phyloP scores from a whole-genome alignment of 2,329 filamentous ascomycete genomes.

The Shiraia bambusicola region DNA sequence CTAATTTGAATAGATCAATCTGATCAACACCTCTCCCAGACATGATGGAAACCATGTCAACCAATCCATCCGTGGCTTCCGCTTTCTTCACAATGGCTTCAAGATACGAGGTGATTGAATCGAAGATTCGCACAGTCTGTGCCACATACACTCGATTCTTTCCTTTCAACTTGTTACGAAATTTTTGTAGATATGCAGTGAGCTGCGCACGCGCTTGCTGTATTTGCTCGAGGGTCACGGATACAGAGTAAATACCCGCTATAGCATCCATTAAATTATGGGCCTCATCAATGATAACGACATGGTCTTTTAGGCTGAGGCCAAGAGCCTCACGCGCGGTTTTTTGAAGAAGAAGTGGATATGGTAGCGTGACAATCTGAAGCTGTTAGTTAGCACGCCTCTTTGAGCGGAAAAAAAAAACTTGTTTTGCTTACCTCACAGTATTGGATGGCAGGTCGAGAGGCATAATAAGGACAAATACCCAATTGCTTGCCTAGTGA shows the following conservation, averaged over 20 bases:
- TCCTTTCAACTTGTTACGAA: slow-evolving; percentile 84
- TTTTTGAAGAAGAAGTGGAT: slow-evolving; percentile 84
- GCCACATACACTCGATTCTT: slow-evolving; percentile 90
- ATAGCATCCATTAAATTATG: slow-evolving; percentile 98
- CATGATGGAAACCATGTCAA: slow-evolving; percentile 72
- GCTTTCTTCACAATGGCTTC: slow-evolving; percentile 49
- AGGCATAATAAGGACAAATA: slow-evolving; percentile 96
- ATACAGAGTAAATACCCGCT: slow-evolving; percentile 78
- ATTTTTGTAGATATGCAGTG: slow-evolving; percentile 79
- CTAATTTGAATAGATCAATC: slow-evolving; percentile 88
- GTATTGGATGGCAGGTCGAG: slow-evolving; percentile 75
- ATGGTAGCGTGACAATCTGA: slow-evolving; percentile 84
- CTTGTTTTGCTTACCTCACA: slow-evolving; percentile 60
- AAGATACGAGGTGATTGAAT: slow-evolving; percentile 73
- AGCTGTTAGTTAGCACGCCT: slow-evolving; percentile 10
- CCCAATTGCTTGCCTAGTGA: slow-evolving; percentile 74
- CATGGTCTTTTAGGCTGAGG: slow-evolving; percentile 79
- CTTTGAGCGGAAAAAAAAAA: background rate
- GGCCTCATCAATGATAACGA: slow-evolving; percentile 96
- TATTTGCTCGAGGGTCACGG: slow-evolving; percentile 72
- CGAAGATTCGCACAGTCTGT: slow-evolving; percentile 79
- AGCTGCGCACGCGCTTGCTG: slow-evolving; percentile 73
- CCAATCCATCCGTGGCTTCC: slow-evolving; percentile 61
- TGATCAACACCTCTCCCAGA: slow-evolving; percentile 87
- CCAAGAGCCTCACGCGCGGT: slow-evolving; percentile 84